Percentiles rank a stretch among this genome's conserved stretches.
Evolutionary conservation across 352 stramenopile genomes (phyloP).

Genomic region (Vaucheria bursata): DNA sequence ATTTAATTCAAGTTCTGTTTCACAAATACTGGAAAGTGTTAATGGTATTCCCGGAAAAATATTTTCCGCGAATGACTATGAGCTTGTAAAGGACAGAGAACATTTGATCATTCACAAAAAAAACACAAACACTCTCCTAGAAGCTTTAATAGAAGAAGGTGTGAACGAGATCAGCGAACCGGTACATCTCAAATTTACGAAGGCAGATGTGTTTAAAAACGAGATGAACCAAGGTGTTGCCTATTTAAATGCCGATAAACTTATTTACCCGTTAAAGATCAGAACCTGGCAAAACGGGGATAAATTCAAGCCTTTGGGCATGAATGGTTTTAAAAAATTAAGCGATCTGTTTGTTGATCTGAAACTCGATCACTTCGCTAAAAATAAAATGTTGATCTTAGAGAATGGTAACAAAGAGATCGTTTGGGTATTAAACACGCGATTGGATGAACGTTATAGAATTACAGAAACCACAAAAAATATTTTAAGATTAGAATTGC

Average conservation of each 20-base stretch:
- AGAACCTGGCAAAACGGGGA: background rate
- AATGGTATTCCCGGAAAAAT: too few relatives aligned
- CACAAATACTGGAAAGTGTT: too few relatives aligned
- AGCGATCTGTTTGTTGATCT: background rate
- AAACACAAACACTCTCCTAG: background rate
- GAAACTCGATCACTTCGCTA: background rate
- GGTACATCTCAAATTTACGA: background rate
- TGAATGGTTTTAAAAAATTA: background rate
- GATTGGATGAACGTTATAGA: background rate
- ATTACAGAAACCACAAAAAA: background rate
- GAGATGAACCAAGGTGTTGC: background rate
- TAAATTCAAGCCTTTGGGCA: background rate
- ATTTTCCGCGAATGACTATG: background rate
- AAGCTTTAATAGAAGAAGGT: background rate
- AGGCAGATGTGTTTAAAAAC: background rate
- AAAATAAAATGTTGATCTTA: background rate
- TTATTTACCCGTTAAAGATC: background rate
- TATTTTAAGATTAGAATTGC: background rate
- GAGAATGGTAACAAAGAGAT: background rate
- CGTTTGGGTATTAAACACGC: background rate
- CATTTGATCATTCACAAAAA: background rate
- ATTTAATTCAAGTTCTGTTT: too few relatives aligned
- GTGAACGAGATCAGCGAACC: background rate
- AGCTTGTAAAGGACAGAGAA: background rate
- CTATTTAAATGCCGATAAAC: background rate